Percentiles rank a stretch among this genome's conserved stretches.
These are phyloP conservation scores for Stephanodiscus triporus DNA, from an alignment of 108 stramenopile species.

Conservation along the genomic window DNA sequence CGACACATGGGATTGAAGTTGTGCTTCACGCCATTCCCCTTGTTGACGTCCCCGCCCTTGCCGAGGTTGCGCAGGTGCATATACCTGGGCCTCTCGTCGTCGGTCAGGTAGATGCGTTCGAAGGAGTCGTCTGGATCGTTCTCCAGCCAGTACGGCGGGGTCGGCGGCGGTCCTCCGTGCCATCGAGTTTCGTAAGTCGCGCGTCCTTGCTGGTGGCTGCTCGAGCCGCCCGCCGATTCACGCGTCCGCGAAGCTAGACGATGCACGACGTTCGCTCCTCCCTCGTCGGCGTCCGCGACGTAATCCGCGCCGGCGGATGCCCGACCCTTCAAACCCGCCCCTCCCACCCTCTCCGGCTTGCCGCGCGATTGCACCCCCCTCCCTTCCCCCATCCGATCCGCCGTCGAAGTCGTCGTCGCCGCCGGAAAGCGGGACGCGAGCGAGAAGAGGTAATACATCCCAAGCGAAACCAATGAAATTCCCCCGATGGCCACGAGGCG, in stretches of 20 bases:
- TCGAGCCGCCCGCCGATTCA: background rate
- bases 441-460: too few species aligned
- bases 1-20: conserved; percentile 56
- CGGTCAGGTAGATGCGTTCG: conserved; percentile 46
- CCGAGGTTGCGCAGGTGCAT: conserved; percentile 37
- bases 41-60: conserved; percentile 31
- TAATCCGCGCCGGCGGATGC: too few species aligned
- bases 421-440: too few species aligned
- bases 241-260: too few species aligned
- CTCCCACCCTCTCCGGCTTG: background rate
- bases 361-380: background rate
- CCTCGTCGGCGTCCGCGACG: too few species aligned
- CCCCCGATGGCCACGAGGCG: too few species aligned
- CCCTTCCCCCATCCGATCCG: too few species aligned
- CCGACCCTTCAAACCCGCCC: too few species aligned
- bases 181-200: background rate
- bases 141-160: conserved; percentile 42
- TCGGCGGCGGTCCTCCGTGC: conserved; percentile 27
- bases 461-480: too few species aligned
- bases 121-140: conserved; percentile 52
- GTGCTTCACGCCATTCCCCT: conserved; percentile 32
- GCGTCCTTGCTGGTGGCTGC: background rate
- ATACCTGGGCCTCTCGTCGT: conserved; percentile 3
- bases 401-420: too few species aligned
- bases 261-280: too few species aligned